phyloP scores from a whole-genome alignment of 768 basidiomycete genomes.

The Leccinellum rugosiceps region DNA sequence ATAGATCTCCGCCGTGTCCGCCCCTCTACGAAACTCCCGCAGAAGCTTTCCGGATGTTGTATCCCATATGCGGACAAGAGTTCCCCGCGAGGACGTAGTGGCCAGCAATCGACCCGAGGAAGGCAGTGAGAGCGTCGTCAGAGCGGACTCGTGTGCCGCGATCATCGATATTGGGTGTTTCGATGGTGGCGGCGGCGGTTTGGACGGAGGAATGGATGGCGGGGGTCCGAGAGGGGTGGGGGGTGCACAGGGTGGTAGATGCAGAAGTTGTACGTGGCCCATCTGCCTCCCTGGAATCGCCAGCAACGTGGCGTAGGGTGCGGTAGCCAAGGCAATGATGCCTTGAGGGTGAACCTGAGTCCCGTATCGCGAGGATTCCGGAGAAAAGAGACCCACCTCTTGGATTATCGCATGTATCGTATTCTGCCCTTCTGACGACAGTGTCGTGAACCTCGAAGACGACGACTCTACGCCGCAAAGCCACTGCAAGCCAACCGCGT shows the following conservation, averaged over 20 bases:
- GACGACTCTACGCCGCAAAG: conserved; percentile 74
- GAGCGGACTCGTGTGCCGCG: conserved; percentile 74
- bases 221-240: conserved; percentile 58
- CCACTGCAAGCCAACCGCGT: conserved; percentile 81
- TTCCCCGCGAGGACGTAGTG: conserved; percentile 81
- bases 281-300: conserved; percentile 81
- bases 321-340: conserved; percentile 76
- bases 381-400: conserved; percentile 49
- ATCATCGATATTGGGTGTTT: conserved; percentile 79
- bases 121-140: conserved; percentile 75
- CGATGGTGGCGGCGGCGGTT: conserved; percentile 52
- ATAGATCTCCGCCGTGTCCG: conserved; percentile 89
- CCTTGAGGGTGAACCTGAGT: conserved; percentile 42
- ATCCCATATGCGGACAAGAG: conserved; percentile 87
- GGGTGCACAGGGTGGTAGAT: conserved; percentile 74
- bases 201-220: conserved; percentile 46
- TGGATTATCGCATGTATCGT: conserved; percentile 86
- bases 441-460: conserved; percentile 68
- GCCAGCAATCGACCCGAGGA: conserved; percentile 78
- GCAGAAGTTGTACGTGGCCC: conserved; percentile 86
- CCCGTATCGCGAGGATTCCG: neutral
- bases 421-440: conserved; percentile 66
- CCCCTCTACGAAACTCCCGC: conserved; percentile 78
- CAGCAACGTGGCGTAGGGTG: conserved; percentile 73
- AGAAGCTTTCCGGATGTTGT: conserved; percentile 66